A percentile compares a stretch with the other conserved stretches of the same genome.
Conservation (phyloP, 495 filamentous ascomycete species). For the Aspergillus taichungensis region DNA sequence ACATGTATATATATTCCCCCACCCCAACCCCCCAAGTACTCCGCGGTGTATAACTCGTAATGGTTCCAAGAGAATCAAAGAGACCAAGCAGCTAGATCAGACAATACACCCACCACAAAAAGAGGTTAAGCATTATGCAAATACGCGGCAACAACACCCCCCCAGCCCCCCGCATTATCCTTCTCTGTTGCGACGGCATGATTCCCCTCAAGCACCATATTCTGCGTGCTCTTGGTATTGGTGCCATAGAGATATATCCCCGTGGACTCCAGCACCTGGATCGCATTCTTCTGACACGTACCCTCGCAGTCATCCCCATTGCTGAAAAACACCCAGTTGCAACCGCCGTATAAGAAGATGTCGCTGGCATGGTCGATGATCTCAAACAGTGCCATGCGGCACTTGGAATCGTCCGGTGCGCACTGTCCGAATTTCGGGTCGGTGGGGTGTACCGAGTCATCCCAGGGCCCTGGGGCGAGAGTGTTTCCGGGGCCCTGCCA, state of each 20-base stretch:
- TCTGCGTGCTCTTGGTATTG: conserved; percentile 32
- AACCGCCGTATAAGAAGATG: conserved; percentile 47
- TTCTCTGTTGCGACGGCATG: conserved; percentile 24
- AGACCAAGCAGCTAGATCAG: too few relatives aligned
- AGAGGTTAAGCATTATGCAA: conserved; percentile 19
- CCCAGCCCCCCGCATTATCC: conserved; percentile 48
- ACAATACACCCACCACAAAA: too few relatives aligned
- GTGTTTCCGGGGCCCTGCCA: conserved; percentile 33
- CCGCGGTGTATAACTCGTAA: too few relatives aligned
- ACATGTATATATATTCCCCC: too few relatives aligned
- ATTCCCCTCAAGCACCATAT: conserved; percentile 30
- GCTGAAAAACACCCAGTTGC: conserved; percentile 46
- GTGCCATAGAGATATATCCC: conserved; percentile 32
- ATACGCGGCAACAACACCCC: conserved; percentile 45
- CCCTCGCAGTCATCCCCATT: conserved; percentile 26
- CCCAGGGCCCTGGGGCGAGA: conserved; percentile 39
- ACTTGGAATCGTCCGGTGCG: conserved; percentile 21
- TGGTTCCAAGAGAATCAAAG: too few relatives aligned
- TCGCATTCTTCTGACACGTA: conserved; percentile 38
- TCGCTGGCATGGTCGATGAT: conserved; percentile 32
- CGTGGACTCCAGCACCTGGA: conserved; percentile 23
- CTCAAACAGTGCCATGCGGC: conserved; percentile 34
- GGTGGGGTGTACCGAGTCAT: conserved; percentile 19
- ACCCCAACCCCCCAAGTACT: too few relatives aligned
- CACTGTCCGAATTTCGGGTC: conserved; percentile 35